These are phyloP conservation scores for Neurospora terricola DNA, from an alignment of 495 filamentous ascomycete genomes.

Conservation along the genomic window DNA sequence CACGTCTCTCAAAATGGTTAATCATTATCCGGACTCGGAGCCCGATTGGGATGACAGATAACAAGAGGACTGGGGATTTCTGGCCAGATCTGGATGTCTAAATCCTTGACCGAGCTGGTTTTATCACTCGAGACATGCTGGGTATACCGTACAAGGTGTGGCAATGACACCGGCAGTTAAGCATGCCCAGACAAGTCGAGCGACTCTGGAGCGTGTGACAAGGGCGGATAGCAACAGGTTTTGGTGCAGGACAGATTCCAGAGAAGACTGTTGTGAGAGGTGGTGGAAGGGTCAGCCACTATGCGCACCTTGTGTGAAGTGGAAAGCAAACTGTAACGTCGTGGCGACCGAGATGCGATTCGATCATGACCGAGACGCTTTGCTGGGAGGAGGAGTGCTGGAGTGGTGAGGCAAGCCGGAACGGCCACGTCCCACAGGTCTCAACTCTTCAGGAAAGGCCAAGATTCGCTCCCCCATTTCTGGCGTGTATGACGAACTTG, in stretches of 20 bases:
- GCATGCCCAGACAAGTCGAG: not conserved
- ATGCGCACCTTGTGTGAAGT: not conserved
- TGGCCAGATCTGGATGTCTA: not conserved
- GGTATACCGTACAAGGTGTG: not conserved
- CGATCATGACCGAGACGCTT: not conserved
- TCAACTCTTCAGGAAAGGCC: not conserved
- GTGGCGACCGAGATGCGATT: not conserved
- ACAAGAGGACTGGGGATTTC: not conserved
- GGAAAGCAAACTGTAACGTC: not conserved
- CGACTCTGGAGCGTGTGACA: not conserved
- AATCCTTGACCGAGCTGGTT: not conserved
- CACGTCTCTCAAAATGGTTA: not conserved
- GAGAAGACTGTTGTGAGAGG: not conserved
- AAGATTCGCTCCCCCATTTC: not conserved
- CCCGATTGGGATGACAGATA: not conserved
- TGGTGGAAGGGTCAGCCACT: not conserved
- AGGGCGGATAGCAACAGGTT: not conserved
- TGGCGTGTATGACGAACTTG: not conserved
- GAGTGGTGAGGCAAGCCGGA: not conserved
- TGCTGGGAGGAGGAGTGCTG: not conserved
- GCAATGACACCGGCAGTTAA: not conserved
- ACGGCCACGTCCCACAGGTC: not conserved
- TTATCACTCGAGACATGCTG: not conserved
- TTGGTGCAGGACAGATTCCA: not conserved
- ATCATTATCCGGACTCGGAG: not conserved